Conservation (phyloP, 306 rosid genomes). For the Citrullus mucosospermus region DNA sequence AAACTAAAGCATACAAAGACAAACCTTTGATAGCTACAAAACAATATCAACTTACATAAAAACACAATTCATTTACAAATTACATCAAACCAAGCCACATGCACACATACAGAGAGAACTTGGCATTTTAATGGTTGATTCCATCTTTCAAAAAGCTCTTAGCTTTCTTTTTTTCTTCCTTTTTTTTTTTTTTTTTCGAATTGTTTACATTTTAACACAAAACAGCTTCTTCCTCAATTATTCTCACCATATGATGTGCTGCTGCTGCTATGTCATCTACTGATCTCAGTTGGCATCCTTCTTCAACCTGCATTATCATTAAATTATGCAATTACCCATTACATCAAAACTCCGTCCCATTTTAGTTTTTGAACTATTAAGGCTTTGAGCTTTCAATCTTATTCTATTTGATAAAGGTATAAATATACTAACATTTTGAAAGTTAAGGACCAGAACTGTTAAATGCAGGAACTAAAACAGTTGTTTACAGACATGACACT, state of each 20-base stretch:
- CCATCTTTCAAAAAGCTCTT: background rate
- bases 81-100: slow-evolving; percentile 3
- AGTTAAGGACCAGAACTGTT: background rate
- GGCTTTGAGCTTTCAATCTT: background rate
- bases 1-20: background rate
- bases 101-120: background rate
- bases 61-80: slow-evolving; percentile 2
- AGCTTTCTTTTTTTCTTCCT: background rate
- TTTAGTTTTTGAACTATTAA: no score
- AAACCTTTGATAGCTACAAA: slow-evolving; percentile 8
- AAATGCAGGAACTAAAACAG: no score
- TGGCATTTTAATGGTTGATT: slow-evolving; percentile 1
- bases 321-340: background rate
- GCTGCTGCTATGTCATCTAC: slow-evolving; percentile 76
- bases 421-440: background rate
- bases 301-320: slow-evolving; percentile 54
- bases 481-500: no score
- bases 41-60: background rate
- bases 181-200: background rate
- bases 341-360: background rate
- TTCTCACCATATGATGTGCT: slow-evolving; percentile 52
- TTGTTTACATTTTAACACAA: background rate
- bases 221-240: slow-evolving; percentile 45
- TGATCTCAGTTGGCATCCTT: slow-evolving; percentile 61
- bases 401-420: background rate